Conservation (phyloP, 768 basidiomycete species). For the Peribolospora kevripleyi region DNA sequence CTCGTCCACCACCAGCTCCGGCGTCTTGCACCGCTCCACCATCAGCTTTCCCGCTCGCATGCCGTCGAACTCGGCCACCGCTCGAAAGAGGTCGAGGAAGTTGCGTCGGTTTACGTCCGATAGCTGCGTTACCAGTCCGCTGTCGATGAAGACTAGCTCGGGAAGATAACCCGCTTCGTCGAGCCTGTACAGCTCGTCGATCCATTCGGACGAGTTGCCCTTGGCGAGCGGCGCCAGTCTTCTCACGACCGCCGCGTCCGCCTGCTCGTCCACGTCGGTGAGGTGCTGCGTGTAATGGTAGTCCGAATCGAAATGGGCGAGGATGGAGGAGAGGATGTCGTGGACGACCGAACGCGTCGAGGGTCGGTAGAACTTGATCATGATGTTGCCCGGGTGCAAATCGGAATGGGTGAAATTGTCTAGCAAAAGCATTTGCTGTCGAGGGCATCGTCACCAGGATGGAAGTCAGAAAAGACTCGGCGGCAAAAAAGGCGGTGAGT, state of each 20-base stretch:
- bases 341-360: constrained; percentile 37
- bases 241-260: constrained; percentile 33
- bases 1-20: constrained; percentile 65
- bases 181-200: constrained; percentile 36
- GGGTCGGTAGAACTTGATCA: constrained; percentile 83
- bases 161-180: constrained; percentile 56
- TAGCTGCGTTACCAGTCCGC: constrained; percentile 76
- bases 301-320: constrained; percentile 22
- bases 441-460: constrained; percentile 1
- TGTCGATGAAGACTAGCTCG: constrained; percentile 87
- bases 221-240: constrained; percentile 37
- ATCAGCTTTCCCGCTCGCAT: constrained; percentile 86
- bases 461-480: neutral
- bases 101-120: constrained; percentile 60
- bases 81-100: constrained; percentile 88
- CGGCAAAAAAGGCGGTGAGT: no score
- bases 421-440: constrained; percentile 82
- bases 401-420: constrained; percentile 82
- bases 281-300: constrained; percentile 9
- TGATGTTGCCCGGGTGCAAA: constrained; percentile 56
- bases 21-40: constrained; percentile 79
- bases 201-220: constrained; percentile 38
- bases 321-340: constrained; percentile 21
- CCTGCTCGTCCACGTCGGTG: neutral
- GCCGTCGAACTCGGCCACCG: constrained; percentile 89